phyloP scores from a whole-genome alignment of 176 grass and related monocot genomes.

The Raddia distichophylla region DNA sequence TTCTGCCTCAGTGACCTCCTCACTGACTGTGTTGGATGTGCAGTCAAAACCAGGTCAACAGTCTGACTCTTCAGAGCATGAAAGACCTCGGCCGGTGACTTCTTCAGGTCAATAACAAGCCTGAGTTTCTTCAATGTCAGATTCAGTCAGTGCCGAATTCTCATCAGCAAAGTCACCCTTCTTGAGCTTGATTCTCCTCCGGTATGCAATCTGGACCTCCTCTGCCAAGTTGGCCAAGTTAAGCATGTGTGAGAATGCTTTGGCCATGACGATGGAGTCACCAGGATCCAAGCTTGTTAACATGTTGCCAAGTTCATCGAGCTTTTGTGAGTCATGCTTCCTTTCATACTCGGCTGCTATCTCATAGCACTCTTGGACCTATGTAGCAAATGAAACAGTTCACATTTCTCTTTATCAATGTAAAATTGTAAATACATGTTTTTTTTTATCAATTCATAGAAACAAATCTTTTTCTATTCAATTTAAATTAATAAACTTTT shows the following conservation, averaged over 20 bases:
- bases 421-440: background rate
- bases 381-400: slow-evolving; percentile 14
- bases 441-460: slow-evolving; percentile 1
- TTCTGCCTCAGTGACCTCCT: slow-evolving; percentile 74
- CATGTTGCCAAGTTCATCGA: slow-evolving; percentile 68
- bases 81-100: slow-evolving; percentile 68
- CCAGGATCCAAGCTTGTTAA: slow-evolving; percentile 79
- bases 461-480: too few species aligned
- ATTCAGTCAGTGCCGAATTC: slow-evolving; percentile 68
- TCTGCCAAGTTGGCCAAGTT: slow-evolving; percentile 82
- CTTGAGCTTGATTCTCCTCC: slow-evolving; percentile 76
- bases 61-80: slow-evolving; percentile 76
- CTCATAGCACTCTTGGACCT: slow-evolving; percentile 86
- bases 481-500: too few species aligned
- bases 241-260: slow-evolving; percentile 79
- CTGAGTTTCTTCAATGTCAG: slow-evolving; percentile 73
- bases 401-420: background rate
- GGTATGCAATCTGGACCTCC: slow-evolving; percentile 74
- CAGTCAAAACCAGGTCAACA: slow-evolving; percentile 68
- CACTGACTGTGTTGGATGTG: slow-evolving; percentile 71
- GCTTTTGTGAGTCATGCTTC: slow-evolving; percentile 55
- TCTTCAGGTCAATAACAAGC: slow-evolving; percentile 64
- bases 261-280: slow-evolving; percentile 69
- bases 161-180: slow-evolving; percentile 74
- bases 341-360: slow-evolving; percentile 70